Evolutionary conservation across 306 rosid genomes (phyloP), one percentile per base, ranked within the genome.

Genomic region (Vigna reflexopilosa): DNA sequence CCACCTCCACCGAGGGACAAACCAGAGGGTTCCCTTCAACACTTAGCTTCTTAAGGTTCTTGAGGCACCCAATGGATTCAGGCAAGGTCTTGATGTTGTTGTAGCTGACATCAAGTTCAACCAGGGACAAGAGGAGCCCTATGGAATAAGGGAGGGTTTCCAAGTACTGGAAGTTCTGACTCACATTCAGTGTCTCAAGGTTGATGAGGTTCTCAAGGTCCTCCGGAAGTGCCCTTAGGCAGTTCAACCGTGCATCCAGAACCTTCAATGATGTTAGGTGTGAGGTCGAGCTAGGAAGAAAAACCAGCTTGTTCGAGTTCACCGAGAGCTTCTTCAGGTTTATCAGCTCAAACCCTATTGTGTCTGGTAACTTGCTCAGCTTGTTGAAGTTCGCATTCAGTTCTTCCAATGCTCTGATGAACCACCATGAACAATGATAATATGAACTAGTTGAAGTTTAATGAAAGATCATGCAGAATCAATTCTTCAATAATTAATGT

Each of bases 161-260:
- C 4, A 96, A 83, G 81, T 88, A 86, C 51, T 88, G 99, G 80
- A 96, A 96, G 77, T 96, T 96, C 49, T 96, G 98, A 85, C 99
- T 93, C n/a, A 96, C 85, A 17, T 93, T 96, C 1, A 96, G 88
- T 51, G 81, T 83, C 81, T 91, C 86, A 1, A 96, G 97, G 85
- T 96, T 91, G 50, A 87, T 62, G 3, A 96, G 98, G 59, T 96
- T 96, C 85, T 93, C 99, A 0, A 96, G 89, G 65, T 90, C 91
- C 1, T 85, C 88, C 0, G 99, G 99, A 26, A 96, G 96, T 1
- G 85, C 44, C 2, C 91, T 62, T 17, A 96, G 91, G 79, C 96
- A 93, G 73, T 96, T 96, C 30, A 96, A 87, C 4, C 97, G 93
- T 0, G 77, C 97, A 9, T 96, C 99, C 12, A 96, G 87, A 9